Evolutionary conservation across 2,329 filamentous ascomycete species (phyloP).

Genomic region (Coniella lustricola): DNA sequence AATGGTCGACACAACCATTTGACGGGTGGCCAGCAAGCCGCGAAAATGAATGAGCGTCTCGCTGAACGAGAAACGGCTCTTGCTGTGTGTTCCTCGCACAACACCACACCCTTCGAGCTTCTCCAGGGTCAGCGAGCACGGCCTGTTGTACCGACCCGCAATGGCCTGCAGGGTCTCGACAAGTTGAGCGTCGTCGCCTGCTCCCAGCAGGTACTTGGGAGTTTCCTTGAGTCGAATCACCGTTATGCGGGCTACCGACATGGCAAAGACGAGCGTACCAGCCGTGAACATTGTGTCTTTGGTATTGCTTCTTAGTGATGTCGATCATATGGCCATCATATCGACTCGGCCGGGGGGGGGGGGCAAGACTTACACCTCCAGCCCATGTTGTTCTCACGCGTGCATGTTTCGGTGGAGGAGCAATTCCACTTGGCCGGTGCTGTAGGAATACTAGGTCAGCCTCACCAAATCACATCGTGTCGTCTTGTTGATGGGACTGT

Average conservation of each 20-base stretch:
- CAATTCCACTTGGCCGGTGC: slow-evolving; percentile 36
- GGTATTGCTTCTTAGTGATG: neutral
- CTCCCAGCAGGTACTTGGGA: slow-evolving; percentile 51
- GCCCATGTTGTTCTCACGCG: slow-evolving; percentile 38
- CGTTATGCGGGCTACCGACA: slow-evolving; percentile 47
- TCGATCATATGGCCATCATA: neutral
- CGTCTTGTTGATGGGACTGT: neutral
- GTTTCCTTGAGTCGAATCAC: slow-evolving; percentile 51
- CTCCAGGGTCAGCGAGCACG: slow-evolving; percentile 36
- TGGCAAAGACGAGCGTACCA: slow-evolving; percentile 38
- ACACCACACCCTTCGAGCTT: slow-evolving; percentile 39
- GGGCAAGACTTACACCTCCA: slow-evolving; percentile 32
- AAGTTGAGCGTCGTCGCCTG: slow-evolving; percentile 44
- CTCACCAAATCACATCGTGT: neutral
- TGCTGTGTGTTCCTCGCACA: slow-evolving; percentile 30
- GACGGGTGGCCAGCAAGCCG: slow-evolving; percentile 57
- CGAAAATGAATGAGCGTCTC: slow-evolving; percentile 46
- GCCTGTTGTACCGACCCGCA: slow-evolving; percentile 32
- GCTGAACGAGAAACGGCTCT: slow-evolving; percentile 24
- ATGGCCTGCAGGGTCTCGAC: slow-evolving; percentile 34
- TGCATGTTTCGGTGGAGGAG: slow-evolving; percentile 30
- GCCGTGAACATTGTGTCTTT: slow-evolving; percentile 37
- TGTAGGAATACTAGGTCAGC: slow-evolving; percentile 13
- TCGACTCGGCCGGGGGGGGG: neutral
- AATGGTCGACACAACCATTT: slow-evolving; percentile 52